phyloP scores from a whole-genome alignment of 345 rosid genomes.

The Boechera divaricarpa region DNA sequence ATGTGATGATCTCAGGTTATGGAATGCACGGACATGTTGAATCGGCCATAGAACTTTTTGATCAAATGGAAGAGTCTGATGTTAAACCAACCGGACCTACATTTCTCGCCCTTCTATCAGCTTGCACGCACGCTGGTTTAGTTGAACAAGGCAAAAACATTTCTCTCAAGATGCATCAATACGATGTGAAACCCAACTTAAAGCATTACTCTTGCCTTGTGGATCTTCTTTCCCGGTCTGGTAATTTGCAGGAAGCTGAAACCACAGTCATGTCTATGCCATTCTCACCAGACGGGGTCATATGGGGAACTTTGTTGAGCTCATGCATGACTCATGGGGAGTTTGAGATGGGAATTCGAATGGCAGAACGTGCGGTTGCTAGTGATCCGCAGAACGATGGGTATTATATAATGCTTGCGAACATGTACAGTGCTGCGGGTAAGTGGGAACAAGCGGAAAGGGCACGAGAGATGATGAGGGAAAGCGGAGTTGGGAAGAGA shows the following conservation, averaged over 20 bases:
- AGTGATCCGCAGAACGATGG: slow-evolving; percentile 68
- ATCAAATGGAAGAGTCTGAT: slow-evolving; percentile 61
- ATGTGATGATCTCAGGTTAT: slow-evolving; percentile 72
- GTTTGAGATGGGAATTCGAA: slow-evolving; percentile 59
- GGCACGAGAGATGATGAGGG: slow-evolving; percentile 61
- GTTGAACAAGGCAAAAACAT: slow-evolving; percentile 63
- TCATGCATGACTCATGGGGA: slow-evolving; percentile 60
- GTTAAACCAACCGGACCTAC: slow-evolving; percentile 62
- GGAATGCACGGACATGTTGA: slow-evolving; percentile 68
- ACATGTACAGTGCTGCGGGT: slow-evolving; percentile 69
- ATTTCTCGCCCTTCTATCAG: slow-evolving; percentile 70
- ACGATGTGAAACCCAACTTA: slow-evolving; percentile 57
- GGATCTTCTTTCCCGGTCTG: slow-evolving; percentile 74
- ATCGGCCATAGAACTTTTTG: slow-evolving; percentile 56
- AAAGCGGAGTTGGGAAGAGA: slow-evolving; percentile 56
- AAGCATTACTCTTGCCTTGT: slow-evolving; percentile 76
- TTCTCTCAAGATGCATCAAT: slow-evolving; percentile 53
- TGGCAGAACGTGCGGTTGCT: slow-evolving; percentile 62
- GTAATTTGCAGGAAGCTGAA: slow-evolving; percentile 68
- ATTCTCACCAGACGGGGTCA: slow-evolving; percentile 59
- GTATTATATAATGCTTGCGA: slow-evolving; percentile 60
- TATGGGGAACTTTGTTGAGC: slow-evolving; percentile 73
- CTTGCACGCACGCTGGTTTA: slow-evolving; percentile 67
- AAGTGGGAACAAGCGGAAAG: slow-evolving; percentile 64
- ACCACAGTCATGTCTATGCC: slow-evolving; percentile 66